phyloP scores from a whole-genome alignment of 371 early-diverging fungal genomes.

The Apophysomyces ossiformis region DNA sequence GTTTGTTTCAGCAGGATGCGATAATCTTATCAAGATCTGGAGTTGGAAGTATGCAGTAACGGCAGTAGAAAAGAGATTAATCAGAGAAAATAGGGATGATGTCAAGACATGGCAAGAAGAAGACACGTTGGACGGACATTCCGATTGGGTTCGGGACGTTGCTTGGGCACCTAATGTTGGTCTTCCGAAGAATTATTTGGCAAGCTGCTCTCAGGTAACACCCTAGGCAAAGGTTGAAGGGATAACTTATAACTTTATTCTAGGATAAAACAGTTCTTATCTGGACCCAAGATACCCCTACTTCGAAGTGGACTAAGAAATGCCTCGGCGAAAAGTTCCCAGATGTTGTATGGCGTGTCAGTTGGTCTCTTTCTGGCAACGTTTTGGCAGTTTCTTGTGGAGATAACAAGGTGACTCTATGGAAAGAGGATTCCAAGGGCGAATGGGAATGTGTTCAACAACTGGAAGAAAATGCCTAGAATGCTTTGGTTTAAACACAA shows the following conservation, averaged over 20 bases:
- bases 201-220: slow-evolving; percentile 87
- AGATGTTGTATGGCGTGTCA: slow-evolving; percentile 97
- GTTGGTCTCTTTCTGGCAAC: slow-evolving; percentile 95
- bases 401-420: slow-evolving; percentile 94
- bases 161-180: slow-evolving; percentile 97
- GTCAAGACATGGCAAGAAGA: slow-evolving; percentile 79
- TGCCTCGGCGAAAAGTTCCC: slow-evolving; percentile 83
- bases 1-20: slow-evolving; percentile 94
- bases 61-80: neutral
- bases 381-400: slow-evolving; percentile 95
- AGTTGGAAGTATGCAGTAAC: slow-evolving; percentile 54
- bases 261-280: slow-evolving; percentile 94
- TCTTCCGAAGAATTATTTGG: slow-evolving; percentile 85
- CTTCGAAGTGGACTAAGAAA: slow-evolving; percentile 75
- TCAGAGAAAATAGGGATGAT: slow-evolving; percentile 61
- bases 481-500: no score
- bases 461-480: slow-evolving; percentile 68
- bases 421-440: slow-evolving; percentile 93
- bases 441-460: slow-evolving; percentile 88
- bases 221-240: neutral
- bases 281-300: slow-evolving; percentile 88
- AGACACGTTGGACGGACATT: slow-evolving; percentile 86
- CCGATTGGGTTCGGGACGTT: slow-evolving; percentile 99
- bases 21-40: slow-evolving; percentile 96
- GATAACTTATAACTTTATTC: neutral